Evolutionary conservation across 805 yeast species (phyloP).

Genomic region (Ogataea pilisensis): DNA sequence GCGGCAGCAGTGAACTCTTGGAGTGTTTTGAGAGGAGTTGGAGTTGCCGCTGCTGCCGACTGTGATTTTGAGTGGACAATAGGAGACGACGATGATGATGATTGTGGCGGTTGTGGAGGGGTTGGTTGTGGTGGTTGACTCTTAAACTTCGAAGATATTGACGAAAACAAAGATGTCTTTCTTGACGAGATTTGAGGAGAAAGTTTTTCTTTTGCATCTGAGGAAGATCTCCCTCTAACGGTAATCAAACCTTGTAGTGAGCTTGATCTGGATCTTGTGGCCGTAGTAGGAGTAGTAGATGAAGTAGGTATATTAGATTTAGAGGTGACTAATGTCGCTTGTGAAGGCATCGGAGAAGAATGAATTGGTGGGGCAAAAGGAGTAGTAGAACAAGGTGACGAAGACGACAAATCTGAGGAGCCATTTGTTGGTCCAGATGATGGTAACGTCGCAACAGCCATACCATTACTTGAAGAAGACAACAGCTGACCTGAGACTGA

Average conservation of each 20-base stretch:
- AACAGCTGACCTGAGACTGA: too few relatives aligned
- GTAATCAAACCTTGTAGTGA: slow-evolving; percentile 11
- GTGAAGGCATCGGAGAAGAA: neutral
- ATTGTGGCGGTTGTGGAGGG: slow-evolving; percentile 3
- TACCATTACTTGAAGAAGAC: too few relatives aligned
- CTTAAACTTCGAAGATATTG: slow-evolving; percentile 33
- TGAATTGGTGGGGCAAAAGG: neutral
- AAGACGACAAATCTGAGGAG: too few relatives aligned
- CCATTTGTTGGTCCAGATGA: too few relatives aligned
- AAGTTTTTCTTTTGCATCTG: slow-evolving; percentile 17
- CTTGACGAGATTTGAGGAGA: slow-evolving; percentile 13
- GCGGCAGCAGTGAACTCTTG: neutral
- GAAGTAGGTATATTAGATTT: neutral
- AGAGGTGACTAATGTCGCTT: neutral
- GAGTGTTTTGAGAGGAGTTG: neutral
- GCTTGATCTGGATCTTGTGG: slow-evolving; percentile 15
- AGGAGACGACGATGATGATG: slow-evolving; percentile 1
- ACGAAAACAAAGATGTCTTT: slow-evolving; percentile 29
- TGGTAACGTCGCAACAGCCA: too few relatives aligned
- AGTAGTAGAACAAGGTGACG: too few relatives aligned
- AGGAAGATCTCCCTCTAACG: slow-evolving; percentile 9
- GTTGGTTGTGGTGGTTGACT: slow-evolving; percentile 13
- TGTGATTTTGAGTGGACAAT: neutral
- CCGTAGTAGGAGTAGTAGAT: slow-evolving; percentile 4
- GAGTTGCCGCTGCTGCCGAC: slow-evolving; percentile 4